phyloP scores from a whole-genome alignment of 1,284 basidiomycete genomes.

The Pyrrhoderma noxium region DNA sequence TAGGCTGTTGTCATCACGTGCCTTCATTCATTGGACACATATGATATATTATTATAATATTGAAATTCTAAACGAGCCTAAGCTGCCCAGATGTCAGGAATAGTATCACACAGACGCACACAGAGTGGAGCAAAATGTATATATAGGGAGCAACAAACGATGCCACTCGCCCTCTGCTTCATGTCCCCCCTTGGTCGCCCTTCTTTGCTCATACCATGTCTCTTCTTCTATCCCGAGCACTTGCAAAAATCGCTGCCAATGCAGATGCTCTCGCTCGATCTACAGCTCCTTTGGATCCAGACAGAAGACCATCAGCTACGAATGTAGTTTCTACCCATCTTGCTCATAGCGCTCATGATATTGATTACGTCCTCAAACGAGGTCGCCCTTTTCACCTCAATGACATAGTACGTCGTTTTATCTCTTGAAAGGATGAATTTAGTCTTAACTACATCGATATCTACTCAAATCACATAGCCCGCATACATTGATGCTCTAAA shows the following conservation, averaged over 20 bases:
- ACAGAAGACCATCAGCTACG: conserved; percentile 6
- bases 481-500: conserved; percentile 44
- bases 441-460: too few relatives aligned
- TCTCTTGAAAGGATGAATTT: too few relatives aligned
- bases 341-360: conserved; percentile 6
- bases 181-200: not conserved
- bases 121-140: too few relatives aligned
- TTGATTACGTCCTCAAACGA: not conserved
- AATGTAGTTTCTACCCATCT: conserved; percentile 8
- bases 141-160: too few relatives aligned
- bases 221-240: not conserved
- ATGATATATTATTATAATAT: too few relatives aligned
- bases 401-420: conserved; percentile 12
- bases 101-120: too few relatives aligned
- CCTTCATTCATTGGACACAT: too few relatives aligned
- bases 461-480: too few relatives aligned
- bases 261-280: conserved; percentile 14
- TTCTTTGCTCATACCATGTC: conserved; percentile 6
- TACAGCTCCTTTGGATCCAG: conserved; percentile 9
- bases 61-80: too few relatives aligned
- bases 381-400: conserved; percentile 9
- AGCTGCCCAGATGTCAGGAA: too few relatives aligned
- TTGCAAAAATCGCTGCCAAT: not conserved
- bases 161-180: too few relatives aligned
- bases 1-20: too few relatives aligned